A percentile compares a stretch with the other conserved stretches of the same genome.
These are phyloP conservation scores for Pleochaeta shiraiana DNA, from an alignment of 2,329 filamentous ascomycete genomes.

Conservation along the genomic window DNA sequence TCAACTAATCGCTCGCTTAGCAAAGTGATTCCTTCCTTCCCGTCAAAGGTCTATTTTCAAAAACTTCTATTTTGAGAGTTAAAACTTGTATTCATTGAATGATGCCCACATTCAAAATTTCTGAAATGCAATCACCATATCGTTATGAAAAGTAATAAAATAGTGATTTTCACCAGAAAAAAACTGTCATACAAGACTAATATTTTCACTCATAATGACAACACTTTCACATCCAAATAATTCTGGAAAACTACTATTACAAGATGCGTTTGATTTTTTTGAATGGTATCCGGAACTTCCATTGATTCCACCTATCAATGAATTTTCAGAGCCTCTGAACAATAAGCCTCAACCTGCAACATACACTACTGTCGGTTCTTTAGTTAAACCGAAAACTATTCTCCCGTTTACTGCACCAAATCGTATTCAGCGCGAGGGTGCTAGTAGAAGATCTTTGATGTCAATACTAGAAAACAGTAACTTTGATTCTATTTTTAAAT, in stretches of 20 bases:
- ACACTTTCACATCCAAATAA: background rate
- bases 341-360: conserved; percentile 15
- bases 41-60: too few species aligned
- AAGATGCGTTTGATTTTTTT: conserved; percentile 16
- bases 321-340: conserved; percentile 16
- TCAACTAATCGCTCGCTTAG: background rate
- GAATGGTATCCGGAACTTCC: conserved; percentile 17
- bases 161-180: too few species aligned
- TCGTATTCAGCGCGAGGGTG: conserved; percentile 18
- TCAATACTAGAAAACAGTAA: conserved; percentile 10
- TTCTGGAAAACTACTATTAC: background rate
- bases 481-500: conserved; percentile 10
- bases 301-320: conserved; percentile 8
- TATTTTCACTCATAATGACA: background rate
- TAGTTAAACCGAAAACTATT: conserved; percentile 15
- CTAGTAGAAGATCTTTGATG: conserved; percentile 14
- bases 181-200: too few species aligned
- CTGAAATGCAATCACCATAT: too few species aligned
- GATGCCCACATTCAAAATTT: too few species aligned
- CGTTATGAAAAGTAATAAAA: too few species aligned
- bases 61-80: too few species aligned
- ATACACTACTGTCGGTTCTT: conserved; percentile 19
- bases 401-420: conserved; percentile 17
- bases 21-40: background rate
- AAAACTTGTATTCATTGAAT: too few species aligned